phyloP scores from a whole-genome alignment of 768 basidiomycete species.

The Lactarius vividus region DNA sequence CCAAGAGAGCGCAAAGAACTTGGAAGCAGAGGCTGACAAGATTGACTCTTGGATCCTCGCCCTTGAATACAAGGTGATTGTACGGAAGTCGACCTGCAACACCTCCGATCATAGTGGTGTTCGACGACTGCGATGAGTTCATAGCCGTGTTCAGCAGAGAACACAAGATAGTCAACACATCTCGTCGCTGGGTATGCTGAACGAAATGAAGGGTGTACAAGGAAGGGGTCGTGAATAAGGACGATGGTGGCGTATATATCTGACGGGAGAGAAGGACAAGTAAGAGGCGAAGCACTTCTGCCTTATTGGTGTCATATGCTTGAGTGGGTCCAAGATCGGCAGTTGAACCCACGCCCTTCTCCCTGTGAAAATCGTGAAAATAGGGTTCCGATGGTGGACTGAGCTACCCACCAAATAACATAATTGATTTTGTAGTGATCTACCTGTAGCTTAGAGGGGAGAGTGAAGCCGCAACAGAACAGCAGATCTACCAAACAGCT shows the following conservation, averaged over 20 bases:
- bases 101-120: slow-evolving; percentile 54
- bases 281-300: slow-evolving; percentile 85
- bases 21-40: slow-evolving; percentile 77
- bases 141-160: slow-evolving; percentile 89
- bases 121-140: slow-evolving; percentile 55
- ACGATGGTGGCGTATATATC: slow-evolving; percentile 74
- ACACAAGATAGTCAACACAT: slow-evolving; percentile 90
- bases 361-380: slow-evolving; percentile 50
- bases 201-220: slow-evolving; percentile 76
- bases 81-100: slow-evolving; percentile 82
- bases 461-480: slow-evolving; percentile 92
- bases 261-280: slow-evolving; percentile 87
- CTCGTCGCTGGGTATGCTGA: slow-evolving; percentile 69
- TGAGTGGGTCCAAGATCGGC: slow-evolving; percentile 62
- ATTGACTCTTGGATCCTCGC: slow-evolving; percentile 73
- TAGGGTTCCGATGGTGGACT: not conserved
- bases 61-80: slow-evolving; percentile 86
- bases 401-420: slow-evolving; percentile 66
- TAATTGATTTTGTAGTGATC: slow-evolving; percentile 84
- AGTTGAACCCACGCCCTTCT: slow-evolving; percentile 92
- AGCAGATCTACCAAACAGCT: slow-evolving; percentile 78
- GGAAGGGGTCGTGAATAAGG: slow-evolving; percentile 69
- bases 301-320: slow-evolving; percentile 74
- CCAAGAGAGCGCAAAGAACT: slow-evolving; percentile 69
- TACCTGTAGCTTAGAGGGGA: slow-evolving; percentile 72